Percentiles rank a stretch among this genome's conserved stretches.
Evolutionary conservation across 2,329 filamentous ascomycete species (phyloP).

Genomic region (Talaromyces rugulosus): DNA sequence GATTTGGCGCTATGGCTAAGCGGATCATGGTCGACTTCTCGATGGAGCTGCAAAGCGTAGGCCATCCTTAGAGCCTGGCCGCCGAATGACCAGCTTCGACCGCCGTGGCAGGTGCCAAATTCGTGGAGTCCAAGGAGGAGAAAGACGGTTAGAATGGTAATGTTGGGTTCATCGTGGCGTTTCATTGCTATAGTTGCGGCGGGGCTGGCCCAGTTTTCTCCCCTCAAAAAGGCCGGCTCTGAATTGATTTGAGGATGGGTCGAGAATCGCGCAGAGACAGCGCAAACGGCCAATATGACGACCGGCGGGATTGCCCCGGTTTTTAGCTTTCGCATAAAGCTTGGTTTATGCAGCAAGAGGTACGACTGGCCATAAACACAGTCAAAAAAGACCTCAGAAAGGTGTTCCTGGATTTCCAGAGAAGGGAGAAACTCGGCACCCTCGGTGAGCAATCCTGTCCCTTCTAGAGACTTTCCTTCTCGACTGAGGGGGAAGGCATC

Average conservation of each 20-base stretch:
- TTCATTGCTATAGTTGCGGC: constrained; percentile 84
- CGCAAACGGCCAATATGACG: constrained; percentile 87
- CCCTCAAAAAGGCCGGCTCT: constrained; percentile 76
- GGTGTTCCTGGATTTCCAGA: constrained; percentile 84
- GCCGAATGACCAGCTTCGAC: constrained; percentile 90
- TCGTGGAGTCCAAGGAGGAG: constrained; percentile 87
- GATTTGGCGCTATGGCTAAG: constrained; percentile 54
- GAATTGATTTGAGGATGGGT: constrained; percentile 75
- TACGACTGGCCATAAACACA: constrained; percentile 94
- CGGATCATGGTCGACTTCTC: constrained; percentile 81
- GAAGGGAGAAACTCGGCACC: constrained; percentile 78
- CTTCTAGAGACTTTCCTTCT: constrained; percentile 63
- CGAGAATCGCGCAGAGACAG: constrained; percentile 91
- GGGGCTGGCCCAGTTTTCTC: constrained; percentile 83
- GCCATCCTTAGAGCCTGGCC: constrained; percentile 97
- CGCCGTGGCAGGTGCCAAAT: constrained; percentile 94
- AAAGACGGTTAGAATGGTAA: constrained; percentile 89
- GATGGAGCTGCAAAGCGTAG: constrained; percentile 89
- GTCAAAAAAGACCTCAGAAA: constrained; percentile 93
- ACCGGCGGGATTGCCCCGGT: constrained; percentile 81
- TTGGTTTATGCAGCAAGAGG: constrained; percentile 90
- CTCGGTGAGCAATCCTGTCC: constrained; percentile 73
- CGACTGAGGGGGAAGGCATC: constrained; percentile 51
- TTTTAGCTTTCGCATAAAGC: constrained; percentile 81
- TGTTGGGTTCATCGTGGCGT: constrained; percentile 90